phyloP scores from a whole-genome alignment of 108 stramenopile species.

The Stephanodiscus triporus region DNA sequence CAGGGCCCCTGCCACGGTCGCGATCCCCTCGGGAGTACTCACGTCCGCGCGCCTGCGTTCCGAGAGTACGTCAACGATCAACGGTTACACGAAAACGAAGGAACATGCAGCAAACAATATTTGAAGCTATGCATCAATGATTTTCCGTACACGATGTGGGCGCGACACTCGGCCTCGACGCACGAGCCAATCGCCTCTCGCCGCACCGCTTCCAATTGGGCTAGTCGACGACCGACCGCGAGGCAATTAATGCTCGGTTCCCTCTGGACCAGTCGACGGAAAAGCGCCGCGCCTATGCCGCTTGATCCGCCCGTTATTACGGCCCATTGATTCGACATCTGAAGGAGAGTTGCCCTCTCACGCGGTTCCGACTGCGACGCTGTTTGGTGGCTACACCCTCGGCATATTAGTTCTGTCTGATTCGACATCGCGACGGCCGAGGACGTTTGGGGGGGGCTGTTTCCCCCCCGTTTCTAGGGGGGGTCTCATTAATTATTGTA shows the following conservation, averaged over 20 bases:
- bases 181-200: constrained; percentile 9
- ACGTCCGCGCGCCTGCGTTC: constrained; percentile 40
- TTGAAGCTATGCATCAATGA: constrained; percentile 40
- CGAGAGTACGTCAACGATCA: constrained; percentile 13
- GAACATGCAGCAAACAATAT: not conserved
- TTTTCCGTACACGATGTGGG: constrained; percentile 41
- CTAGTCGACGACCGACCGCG: constrained; percentile 30
- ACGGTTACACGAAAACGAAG: constrained; percentile 4
- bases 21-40: constrained; percentile 43
- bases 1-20: constrained; percentile 26
- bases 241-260: constrained; percentile 38
- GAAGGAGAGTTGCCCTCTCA: too few species aligned
- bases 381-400: too few species aligned
- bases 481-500: too few species aligned
- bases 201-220: constrained; percentile 15
- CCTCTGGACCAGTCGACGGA: constrained; percentile 28
- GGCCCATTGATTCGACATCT: constrained; percentile 37
- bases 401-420: too few species aligned
- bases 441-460: too few species aligned
- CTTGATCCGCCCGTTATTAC: constrained; percentile 41
- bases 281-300: constrained; percentile 41
- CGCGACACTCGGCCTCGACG: not conserved
- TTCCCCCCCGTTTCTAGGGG: too few species aligned
- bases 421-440: too few species aligned
- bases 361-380: too few species aligned